These are phyloP conservation scores for Astraeus odoratus DNA, from an alignment of 768 basidiomycete genomes.

Conservation along the genomic window DNA sequence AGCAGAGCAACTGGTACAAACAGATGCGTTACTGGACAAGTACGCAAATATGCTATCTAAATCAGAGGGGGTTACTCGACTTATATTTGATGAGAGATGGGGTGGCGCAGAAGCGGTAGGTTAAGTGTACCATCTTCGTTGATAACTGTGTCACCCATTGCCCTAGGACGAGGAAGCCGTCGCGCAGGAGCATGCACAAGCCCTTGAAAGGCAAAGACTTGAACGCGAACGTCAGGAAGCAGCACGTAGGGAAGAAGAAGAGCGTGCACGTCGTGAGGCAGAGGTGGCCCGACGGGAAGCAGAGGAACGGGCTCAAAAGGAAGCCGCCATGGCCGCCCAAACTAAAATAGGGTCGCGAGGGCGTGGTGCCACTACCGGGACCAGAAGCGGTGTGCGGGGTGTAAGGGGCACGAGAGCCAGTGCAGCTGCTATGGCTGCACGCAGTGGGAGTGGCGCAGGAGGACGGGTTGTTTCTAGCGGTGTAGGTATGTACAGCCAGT, in stretches of 20 bases:
- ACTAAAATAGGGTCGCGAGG: conserved; percentile 24
- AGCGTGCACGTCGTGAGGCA: conserved; percentile 34
- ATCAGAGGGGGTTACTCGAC: conserved; percentile 58
- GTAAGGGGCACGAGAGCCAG: conserved; percentile 68
- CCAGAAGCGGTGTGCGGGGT: conserved; percentile 57
- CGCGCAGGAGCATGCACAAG: conserved; percentile 36
- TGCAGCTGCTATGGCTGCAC: conserved; percentile 29
- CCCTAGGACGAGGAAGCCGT: conserved; percentile 54
- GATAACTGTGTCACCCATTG: background rate
- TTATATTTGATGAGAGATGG: conserved; percentile 76
- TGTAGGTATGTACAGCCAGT: conserved; percentile 25
- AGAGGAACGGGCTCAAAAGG: conserved; percentile 37
- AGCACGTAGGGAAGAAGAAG: background rate
- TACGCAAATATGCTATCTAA: conserved; percentile 63
- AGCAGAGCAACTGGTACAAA: conserved; percentile 59
- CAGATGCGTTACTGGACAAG: conserved; percentile 67
- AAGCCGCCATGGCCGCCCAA: conserved; percentile 33
- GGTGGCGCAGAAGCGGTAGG: conserved; percentile 65
- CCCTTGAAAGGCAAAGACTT: conserved; percentile 18
- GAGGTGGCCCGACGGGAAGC: conserved; percentile 26
- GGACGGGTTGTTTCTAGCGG: conserved; percentile 32
- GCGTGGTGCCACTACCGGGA: conserved; percentile 36
- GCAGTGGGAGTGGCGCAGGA: conserved; percentile 30
- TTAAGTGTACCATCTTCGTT: conserved; percentile 2
- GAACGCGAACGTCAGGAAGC: conserved; percentile 31